Evolutionary conservation across 352 stramenopile genomes (phyloP).

Genomic region (Elongisporangium anandrum): DNA sequence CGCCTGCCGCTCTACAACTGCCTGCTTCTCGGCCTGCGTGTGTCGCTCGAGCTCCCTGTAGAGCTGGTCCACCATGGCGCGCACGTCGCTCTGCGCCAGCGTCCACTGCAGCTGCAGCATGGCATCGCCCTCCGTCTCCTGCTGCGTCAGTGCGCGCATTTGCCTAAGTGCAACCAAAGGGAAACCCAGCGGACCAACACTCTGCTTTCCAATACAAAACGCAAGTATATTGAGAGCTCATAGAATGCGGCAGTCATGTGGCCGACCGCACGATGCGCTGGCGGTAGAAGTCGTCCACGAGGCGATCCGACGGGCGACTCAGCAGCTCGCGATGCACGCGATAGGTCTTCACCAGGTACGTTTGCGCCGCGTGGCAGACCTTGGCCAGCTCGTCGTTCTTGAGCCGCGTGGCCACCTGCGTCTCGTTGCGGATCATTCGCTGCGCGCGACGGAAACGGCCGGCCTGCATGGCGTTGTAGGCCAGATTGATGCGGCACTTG

Average conservation of each 20-base stretch:
- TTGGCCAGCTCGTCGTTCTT: slow-evolving; percentile 51
- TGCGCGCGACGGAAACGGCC: slow-evolving; percentile 57
- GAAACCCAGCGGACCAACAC: not conserved
- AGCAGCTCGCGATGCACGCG: slow-evolving; percentile 52
- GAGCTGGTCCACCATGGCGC: not conserved
- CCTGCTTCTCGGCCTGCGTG: not conserved
- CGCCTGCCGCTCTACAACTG: not conserved
- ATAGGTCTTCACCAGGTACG: slow-evolving; percentile 70
- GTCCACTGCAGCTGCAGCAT: not conserved
- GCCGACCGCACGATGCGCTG: slow-evolving; percentile 64
- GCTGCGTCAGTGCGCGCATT: not conserved
- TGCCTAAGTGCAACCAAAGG: not conserved
- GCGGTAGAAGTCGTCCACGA: slow-evolving; percentile 80
- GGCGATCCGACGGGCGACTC: slow-evolving; percentile 11
- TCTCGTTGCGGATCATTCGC: slow-evolving; percentile 45
- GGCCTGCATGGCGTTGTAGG: slow-evolving; percentile 73
- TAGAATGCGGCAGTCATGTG: slow-evolving; percentile 24
- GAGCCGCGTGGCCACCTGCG: slow-evolving; percentile 36
- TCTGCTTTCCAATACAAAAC: not conserved
- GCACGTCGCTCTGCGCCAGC: not conserved
- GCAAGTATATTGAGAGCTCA: not conserved
- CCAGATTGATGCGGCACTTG: slow-evolving; percentile 80
- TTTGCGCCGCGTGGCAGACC: slow-evolving; percentile 50
- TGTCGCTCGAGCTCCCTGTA: not conserved
- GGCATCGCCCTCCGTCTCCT: not conserved